Base-by-base conservation (phyloP, 164 flowering plant genomes). In the Macadamia integrifolia region DNA sequence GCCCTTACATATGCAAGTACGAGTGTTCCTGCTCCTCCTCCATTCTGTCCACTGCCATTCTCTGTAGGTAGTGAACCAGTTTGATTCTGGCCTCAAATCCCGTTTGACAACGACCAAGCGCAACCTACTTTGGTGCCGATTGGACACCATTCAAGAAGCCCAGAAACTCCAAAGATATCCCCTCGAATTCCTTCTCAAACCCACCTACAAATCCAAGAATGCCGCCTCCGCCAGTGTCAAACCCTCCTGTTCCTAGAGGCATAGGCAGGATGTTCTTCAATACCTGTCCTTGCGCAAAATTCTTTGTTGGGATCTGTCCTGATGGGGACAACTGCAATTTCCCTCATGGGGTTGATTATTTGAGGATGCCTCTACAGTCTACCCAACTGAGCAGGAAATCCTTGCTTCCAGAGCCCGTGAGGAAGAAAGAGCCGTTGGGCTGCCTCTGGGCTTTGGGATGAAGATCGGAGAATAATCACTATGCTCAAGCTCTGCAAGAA, bases 401-500 rank as follows among this genome's bases (percentile, higher is more conserved):
- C 88, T 87, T 9, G 75, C 77, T 0, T 80, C 80, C 2, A 72
- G 80, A 0, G 80, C 80, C 3, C 74, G 80, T 18, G 85, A 75
- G 15, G 91, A 85, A 10, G 88, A 86, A 53, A 67, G 78, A 29
- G 68, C 74, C 6, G 15, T 0, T 23, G 23, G 23, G 23, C 23
- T 23, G 23, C 23, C 23, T 23, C 60, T 6, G 80, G 75, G n/a
- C 78, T 76, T 73, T 82, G 87, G 87, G 82, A 83, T 11, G 92
- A 88, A 66, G 23, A 23, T 23, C 23, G 23, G 23, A 23, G 23
- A 23, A 23, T 23, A 23, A 23, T 23, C 23, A 23, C 76, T 48
- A 83, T 74, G 80, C 72, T 89, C 82, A 90, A 79, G 79, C 73
- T 94, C 7, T 94, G 98, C 74, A 88, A 83, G 84, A 92, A 81